Base-by-base conservation (phyloP, 2,329 filamentous ascomycete species). In the Monosporascus sp. region DNA sequence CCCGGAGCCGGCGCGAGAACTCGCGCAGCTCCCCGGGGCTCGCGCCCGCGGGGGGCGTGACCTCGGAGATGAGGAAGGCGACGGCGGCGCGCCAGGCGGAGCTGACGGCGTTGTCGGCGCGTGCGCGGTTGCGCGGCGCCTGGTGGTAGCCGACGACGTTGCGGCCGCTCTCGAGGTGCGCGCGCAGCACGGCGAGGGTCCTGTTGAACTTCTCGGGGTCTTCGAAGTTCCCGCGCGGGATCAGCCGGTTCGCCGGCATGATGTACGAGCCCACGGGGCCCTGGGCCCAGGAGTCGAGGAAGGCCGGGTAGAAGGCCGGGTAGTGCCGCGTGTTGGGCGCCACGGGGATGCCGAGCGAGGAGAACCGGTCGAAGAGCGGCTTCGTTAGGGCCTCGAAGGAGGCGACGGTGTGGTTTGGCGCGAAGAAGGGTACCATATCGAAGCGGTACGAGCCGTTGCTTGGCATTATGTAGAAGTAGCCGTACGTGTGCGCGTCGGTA, bases 211-310 rank as follows among this genome's bases (percentile, higher is more conserved):
- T 14, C 65, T 60, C 53, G 62, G 64, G 60, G 70, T 64, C 59
- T 11, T 54, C 58, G 55, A 63, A 72, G 55, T 69, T 70, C 24
- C 60, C 57, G 25, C 65, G 62, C 2, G 73, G 72, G 31, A 74
- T 66, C 7, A 75, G 64, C 11, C 72, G 68, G n/a, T 65, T 71
- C 6, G 63, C 71, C 2, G 65, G 62, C 27, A 57, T 58, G 38
- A 57, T 59, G 54, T 63, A 62, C 15, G 49, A 49, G 11, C 65
- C 67, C 18, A 58, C 60, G 4, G 63, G 50, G 51, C 57, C 57
- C 14, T 56, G 59, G 5, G 51, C 52, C 59, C 74, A 76, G 47
- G 65, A 61, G 48, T 59, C 60, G 8, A 60, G 54, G 66, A 69
- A 73, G 2, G 67, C 67, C 9, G 56, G 60, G 51, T 68, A 64